A percentile compares a stretch with the other conserved stretches of the same genome.
Conservation (phyloP, 2,329 filamentous ascomycete genomes). For the Cercospora sp. region DNA sequence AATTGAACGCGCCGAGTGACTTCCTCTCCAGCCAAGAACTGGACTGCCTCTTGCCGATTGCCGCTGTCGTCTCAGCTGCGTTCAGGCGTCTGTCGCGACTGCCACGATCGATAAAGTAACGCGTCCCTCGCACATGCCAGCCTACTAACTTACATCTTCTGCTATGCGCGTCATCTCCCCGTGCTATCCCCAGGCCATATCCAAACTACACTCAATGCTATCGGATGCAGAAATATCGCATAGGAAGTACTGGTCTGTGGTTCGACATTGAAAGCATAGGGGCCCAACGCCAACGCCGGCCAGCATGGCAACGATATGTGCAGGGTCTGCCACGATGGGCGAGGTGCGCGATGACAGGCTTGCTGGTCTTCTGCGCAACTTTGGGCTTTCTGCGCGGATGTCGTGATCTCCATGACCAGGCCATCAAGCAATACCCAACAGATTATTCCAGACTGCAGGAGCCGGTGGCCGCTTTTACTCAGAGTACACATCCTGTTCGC, state of each 20-base stretch:
- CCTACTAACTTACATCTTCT: background rate
- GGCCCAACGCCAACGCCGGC: slow-evolving; percentile 5
- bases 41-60: slow-evolving; percentile 1
- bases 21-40: background rate
- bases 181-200: background rate
- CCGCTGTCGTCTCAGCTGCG: background rate
- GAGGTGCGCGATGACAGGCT: background rate
- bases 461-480: background rate
- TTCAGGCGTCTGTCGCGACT: background rate
- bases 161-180: background rate
- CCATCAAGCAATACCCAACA: slow-evolving; percentile 19
- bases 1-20: background rate
- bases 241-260: slow-evolving; percentile 10
- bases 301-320: slow-evolving; percentile 11
- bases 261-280: slow-evolving; percentile 7
- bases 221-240: slow-evolving; percentile 7
- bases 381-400: slow-evolving; percentile 17
- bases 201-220: background rate
- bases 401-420: slow-evolving; percentile 20
- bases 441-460: slow-evolving; percentile 15
- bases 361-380: slow-evolving; percentile 6
- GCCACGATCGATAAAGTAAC: background rate
- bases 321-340: slow-evolving; percentile 14
- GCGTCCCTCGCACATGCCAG: background rate
- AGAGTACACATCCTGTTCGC: slow-evolving; percentile 12